phyloP scores from a whole-genome alignment of 805 yeast genomes.

The Schwanniomyces yamadae region DNA sequence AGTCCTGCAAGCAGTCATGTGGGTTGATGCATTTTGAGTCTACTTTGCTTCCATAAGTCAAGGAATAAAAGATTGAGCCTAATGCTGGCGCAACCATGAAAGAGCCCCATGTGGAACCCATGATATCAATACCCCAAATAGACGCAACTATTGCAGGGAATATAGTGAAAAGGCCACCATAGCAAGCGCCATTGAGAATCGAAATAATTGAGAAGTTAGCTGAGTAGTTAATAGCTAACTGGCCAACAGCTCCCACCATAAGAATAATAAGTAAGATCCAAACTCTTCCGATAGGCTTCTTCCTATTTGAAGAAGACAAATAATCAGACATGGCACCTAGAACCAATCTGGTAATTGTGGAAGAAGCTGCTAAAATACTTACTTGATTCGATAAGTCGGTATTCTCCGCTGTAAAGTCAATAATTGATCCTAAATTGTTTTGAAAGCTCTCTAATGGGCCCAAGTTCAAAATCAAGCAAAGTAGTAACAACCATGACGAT shows the following conservation, averaged over 20 bases:
- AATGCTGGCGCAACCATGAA: slow-evolving; percentile 87
- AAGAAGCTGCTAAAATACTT: slow-evolving; percentile 59
- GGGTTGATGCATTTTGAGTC: slow-evolving; percentile 36
- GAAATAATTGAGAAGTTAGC: slow-evolving; percentile 30
- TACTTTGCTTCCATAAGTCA: slow-evolving; percentile 63
- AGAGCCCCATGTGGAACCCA: slow-evolving; percentile 92
- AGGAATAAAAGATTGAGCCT: slow-evolving; percentile 68
- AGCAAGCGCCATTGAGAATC: slow-evolving; percentile 61
- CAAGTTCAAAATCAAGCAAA: slow-evolving; percentile 61
- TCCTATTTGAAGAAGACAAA: slow-evolving; percentile 32
- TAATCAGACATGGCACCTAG: slow-evolving; percentile 72
- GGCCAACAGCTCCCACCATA: slow-evolving; percentile 33
- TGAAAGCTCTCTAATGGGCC: slow-evolving; percentile 88
- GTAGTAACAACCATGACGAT: slow-evolving; percentile 61
- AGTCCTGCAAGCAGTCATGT: slow-evolving; percentile 23
- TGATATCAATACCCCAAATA: slow-evolving; percentile 82
- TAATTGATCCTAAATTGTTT: slow-evolving; percentile 76
- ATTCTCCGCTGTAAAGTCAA: slow-evolving; percentile 24
- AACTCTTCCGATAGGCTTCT: slow-evolving; percentile 29
- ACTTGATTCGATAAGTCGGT: slow-evolving; percentile 47
- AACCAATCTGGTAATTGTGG: slow-evolving; percentile 67
- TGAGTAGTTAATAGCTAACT: slow-evolving; percentile 17
- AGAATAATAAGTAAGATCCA: slow-evolving; percentile 30
- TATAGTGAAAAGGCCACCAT: slow-evolving; percentile 83
- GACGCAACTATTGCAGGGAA: slow-evolving; percentile 82